Evolutionary conservation across 108 stramenopile species (phyloP).

Genomic region (Conticribra weissflogii): DNA sequence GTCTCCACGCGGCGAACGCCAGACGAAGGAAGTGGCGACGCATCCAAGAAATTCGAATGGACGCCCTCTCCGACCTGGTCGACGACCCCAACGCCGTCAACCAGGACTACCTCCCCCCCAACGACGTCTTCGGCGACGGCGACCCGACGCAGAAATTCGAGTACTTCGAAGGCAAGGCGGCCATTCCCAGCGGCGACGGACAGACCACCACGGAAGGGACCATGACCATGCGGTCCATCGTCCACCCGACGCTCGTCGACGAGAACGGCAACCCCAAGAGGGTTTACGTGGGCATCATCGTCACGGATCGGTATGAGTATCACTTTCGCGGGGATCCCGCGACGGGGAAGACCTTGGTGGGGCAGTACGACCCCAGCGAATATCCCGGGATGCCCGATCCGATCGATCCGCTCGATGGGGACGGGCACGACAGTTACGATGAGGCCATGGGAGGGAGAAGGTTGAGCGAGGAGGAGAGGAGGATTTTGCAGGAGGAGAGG

Average conservation of each 20-base stretch:
- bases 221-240: constrained; percentile 4
- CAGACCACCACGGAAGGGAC: constrained; percentile 11
- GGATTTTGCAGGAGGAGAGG: constrained; percentile 9
- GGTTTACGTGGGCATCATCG: constrained; percentile 3
- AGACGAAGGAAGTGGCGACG: constrained; percentile 15
- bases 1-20: neutral
- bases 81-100: constrained; percentile 5
- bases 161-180: constrained; percentile 21
- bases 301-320: constrained; percentile 10
- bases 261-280: neutral
- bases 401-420: neutral
- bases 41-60: constrained; percentile 11
- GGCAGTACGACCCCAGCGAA: neutral
- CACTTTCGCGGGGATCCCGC: constrained; percentile 13
- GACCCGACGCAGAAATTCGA: constrained; percentile 11
- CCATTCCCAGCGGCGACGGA: constrained; percentile 6
- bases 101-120: constrained; percentile 20
- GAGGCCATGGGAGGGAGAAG: neutral
- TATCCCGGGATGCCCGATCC: constrained; percentile 11
- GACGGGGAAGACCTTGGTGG: constrained; percentile 19
- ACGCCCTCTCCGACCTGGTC: neutral
- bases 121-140: neutral
- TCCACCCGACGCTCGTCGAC: neutral
- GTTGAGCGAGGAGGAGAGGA: constrained; percentile 5
- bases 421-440: neutral